A percentile compares a stretch with the other conserved stretches of the same genome.
Evolutionary conservation across 176 grass and related monocot species (phyloP).

Genomic region (Musa acuminata): DNA sequence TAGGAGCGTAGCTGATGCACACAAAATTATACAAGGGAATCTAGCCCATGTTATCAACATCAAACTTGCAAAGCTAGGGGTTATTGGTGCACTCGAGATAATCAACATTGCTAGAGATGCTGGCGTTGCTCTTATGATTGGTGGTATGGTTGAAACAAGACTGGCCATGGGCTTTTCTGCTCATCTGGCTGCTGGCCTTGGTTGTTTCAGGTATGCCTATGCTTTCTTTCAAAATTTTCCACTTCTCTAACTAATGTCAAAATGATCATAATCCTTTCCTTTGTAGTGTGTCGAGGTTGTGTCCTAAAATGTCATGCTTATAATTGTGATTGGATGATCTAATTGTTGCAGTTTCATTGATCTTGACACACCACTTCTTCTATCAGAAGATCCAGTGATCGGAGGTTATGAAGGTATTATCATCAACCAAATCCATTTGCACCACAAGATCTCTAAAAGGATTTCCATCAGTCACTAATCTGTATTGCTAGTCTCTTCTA

Average conservation of each 20-base stretch:
- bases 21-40: slow-evolving; percentile 66
- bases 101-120: slow-evolving; percentile 66
- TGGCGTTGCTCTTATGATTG: slow-evolving; percentile 68
- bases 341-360: slow-evolving; percentile 72
- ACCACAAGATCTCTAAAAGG: background rate
- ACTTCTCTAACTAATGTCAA: background rate
- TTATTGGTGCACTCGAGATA: slow-evolving; percentile 67
- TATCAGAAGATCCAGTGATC: slow-evolving; percentile 81
- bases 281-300: background rate
- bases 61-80: slow-evolving; percentile 78
- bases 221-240: background rate
- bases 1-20: slow-evolving; percentile 54
- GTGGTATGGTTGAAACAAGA: slow-evolving; percentile 95
- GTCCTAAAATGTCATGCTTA: background rate
- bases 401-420: slow-evolving; percentile 78
- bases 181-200: slow-evolving; percentile 88
- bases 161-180: slow-evolving; percentile 84
- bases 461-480: background rate
- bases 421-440: background rate
- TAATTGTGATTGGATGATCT: slow-evolving; percentile 5
- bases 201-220: slow-evolving; percentile 64
- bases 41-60: slow-evolving; percentile 93
- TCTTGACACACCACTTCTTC: slow-evolving; percentile 78
- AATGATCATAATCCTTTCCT: too few relatives aligned
- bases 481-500: background rate